Evolutionary conservation across 148 eudicot genomes (phyloP), one percentile per base, ranked within the genome.

Genomic region (Nyssa sinensis): DNA sequence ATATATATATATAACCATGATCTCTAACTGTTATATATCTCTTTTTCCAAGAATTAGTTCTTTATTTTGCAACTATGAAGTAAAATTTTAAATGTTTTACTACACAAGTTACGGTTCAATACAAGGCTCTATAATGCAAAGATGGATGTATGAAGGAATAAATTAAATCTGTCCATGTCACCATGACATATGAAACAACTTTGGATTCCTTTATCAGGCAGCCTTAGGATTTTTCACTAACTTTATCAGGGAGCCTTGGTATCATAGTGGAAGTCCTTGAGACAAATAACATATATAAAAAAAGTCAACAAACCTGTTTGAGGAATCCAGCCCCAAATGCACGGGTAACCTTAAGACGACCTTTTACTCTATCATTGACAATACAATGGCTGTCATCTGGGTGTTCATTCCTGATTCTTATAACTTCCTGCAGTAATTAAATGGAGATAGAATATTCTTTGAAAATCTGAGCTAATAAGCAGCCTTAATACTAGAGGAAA

Each of bases 271-370:
- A 61, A 61, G 31, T 58, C 66, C 34, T 65, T 41, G 11, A 29
- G 35, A 67, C 67, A 66, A 7, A 19, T 34, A 29, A 60, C 53
- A 69, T 12, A 1, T 1, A 51, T 31, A 55, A 27, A 32, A 27
- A 59, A 29, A 1, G 39, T 80, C 35, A 47, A 84, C 91, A 64
- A 65, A 96, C 99, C 95, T 91, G 98, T 78, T 96, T 96, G 62
- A 96, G 96, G 75, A 88, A 96, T 44, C 99, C 99, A 83, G 99
- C 99, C 64, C 99, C 99, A 86, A 96, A 96, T 55, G 99, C 99
- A 69, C 99, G 94, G 70, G 99, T 93, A 73, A 96, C 99, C 78
- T 96, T 93, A 37, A 93, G 89, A 80, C 97, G 97, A 24, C 99
- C 99, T 86, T 96, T 96, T 64, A 96, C 99, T 87, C 99, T 88